These are phyloP conservation scores for Tetrapisispora nanseiensis DNA, from an alignment of 805 yeast species.

Conservation along the genomic window DNA sequence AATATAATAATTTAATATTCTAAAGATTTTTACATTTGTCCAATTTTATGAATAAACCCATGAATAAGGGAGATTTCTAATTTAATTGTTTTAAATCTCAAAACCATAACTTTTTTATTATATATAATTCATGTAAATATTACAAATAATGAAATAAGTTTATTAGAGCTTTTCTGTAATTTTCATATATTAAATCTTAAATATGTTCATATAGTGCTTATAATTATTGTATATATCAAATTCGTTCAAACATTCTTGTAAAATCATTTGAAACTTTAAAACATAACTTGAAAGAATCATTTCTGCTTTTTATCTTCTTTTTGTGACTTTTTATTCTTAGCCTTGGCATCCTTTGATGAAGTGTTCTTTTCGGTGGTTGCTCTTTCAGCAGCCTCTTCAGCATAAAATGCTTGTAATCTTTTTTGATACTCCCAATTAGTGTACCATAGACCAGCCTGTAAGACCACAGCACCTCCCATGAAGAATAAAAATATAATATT, in stretches of 20 bases:
- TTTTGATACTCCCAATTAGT: constrained; percentile 53
- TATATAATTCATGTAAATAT: constrained; percentile 1
- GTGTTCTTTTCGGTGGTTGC: background rate
- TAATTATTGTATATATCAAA: background rate
- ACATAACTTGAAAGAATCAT: background rate
- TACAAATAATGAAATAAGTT: background rate
- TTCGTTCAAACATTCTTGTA: background rate
- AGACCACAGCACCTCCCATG: constrained; percentile 65
- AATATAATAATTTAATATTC: too few relatives aligned
- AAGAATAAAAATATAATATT: constrained; percentile 64
- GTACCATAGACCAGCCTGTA: constrained; percentile 85
- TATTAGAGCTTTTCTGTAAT: background rate
- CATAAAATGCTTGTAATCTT: constrained; percentile 28
- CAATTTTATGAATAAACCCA: too few relatives aligned
- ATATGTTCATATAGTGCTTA: background rate
- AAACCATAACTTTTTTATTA: too few relatives aligned
- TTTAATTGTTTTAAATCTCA: too few relatives aligned
- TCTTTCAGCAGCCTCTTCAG: constrained; percentile 21
- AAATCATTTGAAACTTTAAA: too few relatives aligned
- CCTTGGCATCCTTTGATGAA: background rate
- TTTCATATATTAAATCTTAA: too few relatives aligned
- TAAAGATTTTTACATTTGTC: too few relatives aligned
- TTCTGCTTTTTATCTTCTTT: constrained; percentile 4
- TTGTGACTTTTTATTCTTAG: constrained; percentile 1
- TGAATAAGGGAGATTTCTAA: too few relatives aligned